Percentiles rank a stretch among this genome's conserved stretches.
Evolutionary conservation across 768 basidiomycete species (phyloP).

Genomic region (Tulasnella sp.): DNA sequence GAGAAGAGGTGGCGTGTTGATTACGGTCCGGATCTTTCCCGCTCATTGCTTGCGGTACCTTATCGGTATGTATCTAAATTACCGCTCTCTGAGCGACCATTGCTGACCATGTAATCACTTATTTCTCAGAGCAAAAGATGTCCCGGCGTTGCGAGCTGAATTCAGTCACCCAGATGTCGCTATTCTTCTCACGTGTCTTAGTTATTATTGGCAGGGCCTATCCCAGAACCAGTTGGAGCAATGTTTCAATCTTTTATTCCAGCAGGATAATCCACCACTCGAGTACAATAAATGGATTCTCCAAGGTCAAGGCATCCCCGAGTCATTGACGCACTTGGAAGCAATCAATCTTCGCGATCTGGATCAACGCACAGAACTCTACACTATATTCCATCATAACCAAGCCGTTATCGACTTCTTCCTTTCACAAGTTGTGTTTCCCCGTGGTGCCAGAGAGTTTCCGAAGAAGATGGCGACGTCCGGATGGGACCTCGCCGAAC

Average conservation of each 20-base stretch:
- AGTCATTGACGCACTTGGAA: constrained; percentile 24
- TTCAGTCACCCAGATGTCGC: constrained; percentile 43
- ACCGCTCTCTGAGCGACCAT: too few relatives aligned
- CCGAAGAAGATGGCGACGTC: constrained; percentile 36
- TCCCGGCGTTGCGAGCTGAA: constrained; percentile 34
- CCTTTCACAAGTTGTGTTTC: constrained; percentile 36
- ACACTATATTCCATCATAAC: constrained; percentile 30
- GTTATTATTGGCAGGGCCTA: constrained; percentile 39
- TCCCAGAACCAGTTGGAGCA: constrained; percentile 27
- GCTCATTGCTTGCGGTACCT: constrained; percentile 6
- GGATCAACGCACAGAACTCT: constrained; percentile 25
- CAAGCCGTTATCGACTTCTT: constrained; percentile 35
- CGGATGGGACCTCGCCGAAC: constrained; percentile 41
- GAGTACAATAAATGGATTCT: constrained; percentile 34
- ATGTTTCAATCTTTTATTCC: constrained; percentile 30
- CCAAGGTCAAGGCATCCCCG: constrained; percentile 23
- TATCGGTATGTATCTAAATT: too few relatives aligned
- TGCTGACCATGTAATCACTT: too few relatives aligned
- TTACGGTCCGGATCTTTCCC: constrained; percentile 20
- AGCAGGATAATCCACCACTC: constrained; percentile 30
- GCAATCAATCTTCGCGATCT: constrained; percentile 35
- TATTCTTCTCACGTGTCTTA: constrained; percentile 34
- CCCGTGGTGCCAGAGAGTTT: constrained; percentile 38
- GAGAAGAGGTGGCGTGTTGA: constrained; percentile 1
- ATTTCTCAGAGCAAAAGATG: constrained; percentile 38